These are phyloP conservation scores for Aristolochia californica DNA, from an alignment of 164 flowering plant species.

Conservation along the genomic window DNA sequence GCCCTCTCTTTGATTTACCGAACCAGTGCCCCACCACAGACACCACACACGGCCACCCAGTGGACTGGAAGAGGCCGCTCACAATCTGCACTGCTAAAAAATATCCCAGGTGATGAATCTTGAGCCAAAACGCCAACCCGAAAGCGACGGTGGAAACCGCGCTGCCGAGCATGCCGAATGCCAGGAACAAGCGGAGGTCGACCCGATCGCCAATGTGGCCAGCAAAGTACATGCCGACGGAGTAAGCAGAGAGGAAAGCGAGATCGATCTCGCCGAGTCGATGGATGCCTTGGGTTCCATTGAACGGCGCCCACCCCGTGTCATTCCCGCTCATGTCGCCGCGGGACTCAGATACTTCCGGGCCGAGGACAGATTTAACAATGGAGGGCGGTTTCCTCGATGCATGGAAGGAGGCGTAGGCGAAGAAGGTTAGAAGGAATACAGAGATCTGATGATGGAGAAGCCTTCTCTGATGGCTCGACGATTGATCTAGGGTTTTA, in stretches of 20 bases:
- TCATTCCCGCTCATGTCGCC: background rate
- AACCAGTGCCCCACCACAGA: slow-evolving; percentile 92
- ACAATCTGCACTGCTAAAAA: slow-evolving; percentile 56
- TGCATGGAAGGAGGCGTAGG: slow-evolving; percentile 92
- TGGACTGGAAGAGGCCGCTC: slow-evolving; percentile 79
- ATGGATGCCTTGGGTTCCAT: slow-evolving; percentile 55
- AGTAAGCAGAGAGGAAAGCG: slow-evolving; percentile 62
- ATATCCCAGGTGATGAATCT: slow-evolving; percentile 46
- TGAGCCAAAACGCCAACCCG: slow-evolving; percentile 66
- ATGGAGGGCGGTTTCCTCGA: slow-evolving; percentile 93
- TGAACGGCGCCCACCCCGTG: slow-evolving; percentile 82
- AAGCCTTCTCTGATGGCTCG: slow-evolving; percentile 37
- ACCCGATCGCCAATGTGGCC: slow-evolving; percentile 80
- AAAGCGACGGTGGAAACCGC: slow-evolving; percentile 53
- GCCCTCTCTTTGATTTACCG: slow-evolving; percentile 75
- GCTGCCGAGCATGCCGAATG: slow-evolving; percentile 77
- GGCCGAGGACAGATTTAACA: slow-evolving; percentile 63
- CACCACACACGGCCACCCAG: slow-evolving; percentile 96
- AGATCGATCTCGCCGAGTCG: slow-evolving; percentile 89
- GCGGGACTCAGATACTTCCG: slow-evolving; percentile 11
- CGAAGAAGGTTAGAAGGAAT: slow-evolving; percentile 63
- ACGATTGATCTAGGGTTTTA: slow-evolving; percentile 14
- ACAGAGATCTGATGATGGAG: slow-evolving; percentile 43
- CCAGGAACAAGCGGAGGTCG: slow-evolving; percentile 57
- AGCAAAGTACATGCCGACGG: slow-evolving; percentile 71